These are phyloP conservation scores for Pichia sp. DNA, from an alignment of 1,139 yeast species.

Conservation along the genomic window DNA sequence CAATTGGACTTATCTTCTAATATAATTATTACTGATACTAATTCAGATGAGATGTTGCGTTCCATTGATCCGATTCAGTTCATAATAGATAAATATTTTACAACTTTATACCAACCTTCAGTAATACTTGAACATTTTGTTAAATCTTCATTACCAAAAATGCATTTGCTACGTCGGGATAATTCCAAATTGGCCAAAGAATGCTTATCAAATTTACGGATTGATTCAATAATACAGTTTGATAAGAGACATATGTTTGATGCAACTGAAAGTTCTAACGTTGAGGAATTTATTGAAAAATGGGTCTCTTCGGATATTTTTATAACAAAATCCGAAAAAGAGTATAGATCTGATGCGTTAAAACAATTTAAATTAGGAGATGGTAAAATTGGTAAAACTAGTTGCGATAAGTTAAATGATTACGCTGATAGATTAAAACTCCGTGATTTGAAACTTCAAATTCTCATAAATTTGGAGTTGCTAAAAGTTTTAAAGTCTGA, in stretches of 20 bases:
- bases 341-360: conserved; percentile 10
- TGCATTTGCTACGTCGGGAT: conserved; percentile 23
- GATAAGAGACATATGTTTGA: conserved; percentile 20
- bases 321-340: conserved; percentile 15
- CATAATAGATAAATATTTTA: conserved; percentile 14
- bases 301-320: conserved; percentile 7
- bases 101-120: conserved; percentile 19
- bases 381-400: too few species aligned
- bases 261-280: neutral
- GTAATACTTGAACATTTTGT: conserved; percentile 25
- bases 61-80: conserved; percentile 24
- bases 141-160: conserved; percentile 26
- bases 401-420: conserved; percentile 4
- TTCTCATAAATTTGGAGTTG: conserved; percentile 24
- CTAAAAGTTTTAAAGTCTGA: conserved; percentile 16
- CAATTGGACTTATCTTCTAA: too few species aligned
- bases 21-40: too few species aligned
- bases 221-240: conserved; percentile 19
- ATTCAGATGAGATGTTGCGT: conserved; percentile 6
- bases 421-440: conserved; percentile 16
- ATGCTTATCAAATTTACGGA: conserved; percentile 17
- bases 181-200: conserved; percentile 19
- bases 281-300: conserved; percentile 1
- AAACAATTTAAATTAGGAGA: neutral
- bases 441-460: conserved; percentile 27